phyloP scores from a whole-genome alignment of 1,284 basidiomycete genomes.

The Irpex rosettiformis region DNA sequence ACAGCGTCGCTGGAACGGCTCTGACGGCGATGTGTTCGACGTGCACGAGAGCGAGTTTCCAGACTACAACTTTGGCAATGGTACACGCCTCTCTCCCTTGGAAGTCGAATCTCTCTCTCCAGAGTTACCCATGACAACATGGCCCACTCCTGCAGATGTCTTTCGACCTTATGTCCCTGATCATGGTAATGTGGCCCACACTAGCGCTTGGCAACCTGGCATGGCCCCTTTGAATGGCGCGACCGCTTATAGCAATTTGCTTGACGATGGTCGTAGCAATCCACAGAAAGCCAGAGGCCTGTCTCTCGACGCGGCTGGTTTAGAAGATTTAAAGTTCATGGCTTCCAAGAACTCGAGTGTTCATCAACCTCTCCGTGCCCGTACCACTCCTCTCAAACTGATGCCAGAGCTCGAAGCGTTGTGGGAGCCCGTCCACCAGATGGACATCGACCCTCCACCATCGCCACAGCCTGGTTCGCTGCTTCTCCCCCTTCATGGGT shows the following conservation, averaged over 20 bases:
- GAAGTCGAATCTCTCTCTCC: background rate
- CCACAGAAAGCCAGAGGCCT: background rate
- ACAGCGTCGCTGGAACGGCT: background rate
- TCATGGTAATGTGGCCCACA: background rate
- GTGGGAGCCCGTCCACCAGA: background rate
- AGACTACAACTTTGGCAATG: background rate
- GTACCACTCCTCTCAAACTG: background rate
- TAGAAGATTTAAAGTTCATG: background rate
- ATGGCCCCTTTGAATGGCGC: background rate
- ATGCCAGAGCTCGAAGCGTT: background rate
- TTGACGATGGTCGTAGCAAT: background rate
- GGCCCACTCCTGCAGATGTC: background rate
- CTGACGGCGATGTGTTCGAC: background rate
- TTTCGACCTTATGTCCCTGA: background rate
- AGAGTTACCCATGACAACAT: conserved; percentile 1
- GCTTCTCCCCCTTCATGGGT: conserved; percentile 1
- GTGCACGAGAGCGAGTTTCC: background rate
- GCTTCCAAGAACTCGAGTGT: background rate
- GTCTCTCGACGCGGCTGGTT: background rate
- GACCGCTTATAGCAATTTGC: background rate
- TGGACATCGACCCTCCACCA: background rate
- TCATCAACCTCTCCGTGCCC: background rate
- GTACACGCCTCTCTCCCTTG: background rate
- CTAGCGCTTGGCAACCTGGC: background rate
- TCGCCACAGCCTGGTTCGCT: conserved; percentile 5